phyloP scores from a whole-genome alignment of 2,329 filamentous ascomycete genomes.

The Phialemoniopsis sp. region DNA sequence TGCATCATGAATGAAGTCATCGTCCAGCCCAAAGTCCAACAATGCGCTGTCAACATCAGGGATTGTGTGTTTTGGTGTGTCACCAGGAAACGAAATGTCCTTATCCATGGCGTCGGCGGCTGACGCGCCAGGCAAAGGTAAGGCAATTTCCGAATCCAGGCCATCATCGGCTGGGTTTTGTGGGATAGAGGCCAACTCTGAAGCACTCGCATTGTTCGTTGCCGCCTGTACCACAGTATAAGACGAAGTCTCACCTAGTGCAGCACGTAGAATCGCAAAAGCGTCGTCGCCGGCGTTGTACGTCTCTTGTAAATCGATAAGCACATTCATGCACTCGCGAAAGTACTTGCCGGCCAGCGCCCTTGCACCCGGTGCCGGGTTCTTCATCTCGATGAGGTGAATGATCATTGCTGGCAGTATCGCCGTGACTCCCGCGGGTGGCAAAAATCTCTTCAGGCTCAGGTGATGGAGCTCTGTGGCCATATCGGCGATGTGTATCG shows the following conservation, averaged over 20 bases:
- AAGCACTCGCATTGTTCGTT: too few relatives aligned
- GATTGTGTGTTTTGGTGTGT: too few relatives aligned
- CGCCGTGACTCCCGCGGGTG: constrained; percentile 85
- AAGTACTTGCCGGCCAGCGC: constrained; percentile 74
- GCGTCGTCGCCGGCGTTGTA: constrained; percentile 87
- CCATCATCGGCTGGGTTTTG: too few relatives aligned
- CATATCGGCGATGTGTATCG: constrained; percentile 54
- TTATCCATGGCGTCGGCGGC: too few relatives aligned
- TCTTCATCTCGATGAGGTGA: constrained; percentile 87
- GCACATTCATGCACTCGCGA: constrained; percentile 62
- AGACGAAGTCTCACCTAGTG: constrained; percentile 66
- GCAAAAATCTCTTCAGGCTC: constrained; percentile 72
- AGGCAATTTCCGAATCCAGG: too few relatives aligned
- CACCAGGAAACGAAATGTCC: too few relatives aligned
- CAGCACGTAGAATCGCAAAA: constrained; percentile 80
- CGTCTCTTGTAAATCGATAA: constrained; percentile 78
- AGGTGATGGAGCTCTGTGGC: constrained; percentile 69
- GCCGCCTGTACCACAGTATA: too few relatives aligned
- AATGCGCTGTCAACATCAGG: too few relatives aligned
- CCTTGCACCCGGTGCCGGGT: constrained; percentile 65
- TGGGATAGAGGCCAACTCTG: too few relatives aligned
- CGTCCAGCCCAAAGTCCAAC: too few relatives aligned
- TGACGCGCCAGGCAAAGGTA: too few relatives aligned
- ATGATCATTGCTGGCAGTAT: constrained; percentile 90
- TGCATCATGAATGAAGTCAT: too few relatives aligned